phyloP scores from a whole-genome alignment of 345 rosid genomes.

The Iberis pinnata region DNA sequence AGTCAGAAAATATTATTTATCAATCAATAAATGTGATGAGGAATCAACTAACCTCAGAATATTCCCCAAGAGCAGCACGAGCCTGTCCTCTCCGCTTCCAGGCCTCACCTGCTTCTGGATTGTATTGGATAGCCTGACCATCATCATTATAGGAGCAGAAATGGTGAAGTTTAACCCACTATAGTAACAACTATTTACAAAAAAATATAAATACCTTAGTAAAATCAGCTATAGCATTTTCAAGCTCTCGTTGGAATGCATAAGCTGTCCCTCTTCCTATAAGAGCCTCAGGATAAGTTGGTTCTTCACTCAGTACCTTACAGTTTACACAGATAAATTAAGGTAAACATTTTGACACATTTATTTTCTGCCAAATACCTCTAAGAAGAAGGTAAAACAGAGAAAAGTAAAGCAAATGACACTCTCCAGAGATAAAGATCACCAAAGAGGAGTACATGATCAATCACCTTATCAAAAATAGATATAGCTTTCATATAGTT shows the following conservation, averaged over 20 bases:
- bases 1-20: conserved; percentile 4
- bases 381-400: conserved; percentile 1
- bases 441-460: conserved; percentile 11
- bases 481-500: conserved; percentile 74
- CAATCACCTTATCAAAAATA: conserved; percentile 77
- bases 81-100: conserved; percentile 99
- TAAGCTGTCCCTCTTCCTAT: conserved; percentile 96
- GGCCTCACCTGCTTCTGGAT: conserved; percentile 94
- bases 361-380: conserved; percentile 7
- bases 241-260: conserved; percentile 89
- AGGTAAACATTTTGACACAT: background rate
- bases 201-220: conserved; percentile 52
- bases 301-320: conserved; percentile 88
- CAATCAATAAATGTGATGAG: background rate
- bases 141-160: conserved; percentile 5
- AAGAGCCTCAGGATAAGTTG: conserved; percentile 83
- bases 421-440: background rate
- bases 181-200: conserved; percentile 8
- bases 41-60: conserved; percentile 51
- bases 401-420: conserved; percentile 3
- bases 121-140: conserved; percentile 73
- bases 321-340: conserved; percentile 18
- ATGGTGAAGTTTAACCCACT: conserved; percentile 18
- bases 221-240: conserved; percentile 81
- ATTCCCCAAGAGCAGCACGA: conserved; percentile 91